Conservation (phyloP, 371 early-diverging fungal species). For the Lichtheimia corymbifera region DNA sequence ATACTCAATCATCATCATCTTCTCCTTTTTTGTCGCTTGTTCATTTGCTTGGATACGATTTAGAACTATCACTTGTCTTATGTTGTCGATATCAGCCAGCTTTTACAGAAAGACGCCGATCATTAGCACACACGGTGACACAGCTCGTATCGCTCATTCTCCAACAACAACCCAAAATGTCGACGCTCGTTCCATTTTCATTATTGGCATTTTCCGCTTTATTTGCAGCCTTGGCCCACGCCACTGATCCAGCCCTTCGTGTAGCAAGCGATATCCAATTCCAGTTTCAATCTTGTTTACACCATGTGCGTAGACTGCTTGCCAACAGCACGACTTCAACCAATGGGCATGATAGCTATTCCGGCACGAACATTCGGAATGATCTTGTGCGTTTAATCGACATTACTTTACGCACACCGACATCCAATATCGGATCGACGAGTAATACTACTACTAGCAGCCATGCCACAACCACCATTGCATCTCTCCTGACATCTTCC, state of each 20-base stretch:
- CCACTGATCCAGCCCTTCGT: conserved; percentile 33
- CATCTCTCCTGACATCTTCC: background rate
- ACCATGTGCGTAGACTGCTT: conserved; percentile 31
- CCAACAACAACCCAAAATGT: conserved; percentile 13
- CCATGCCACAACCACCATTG: background rate
- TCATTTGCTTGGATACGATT: conserved; percentile 2
- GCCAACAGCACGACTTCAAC: too few relatives aligned
- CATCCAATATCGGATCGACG: too few relatives aligned
- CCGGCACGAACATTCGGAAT: too few relatives aligned
- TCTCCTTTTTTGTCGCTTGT: conserved; percentile 32
- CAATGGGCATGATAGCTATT: too few relatives aligned
- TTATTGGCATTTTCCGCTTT: conserved; percentile 40
- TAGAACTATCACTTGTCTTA: conserved; percentile 45
- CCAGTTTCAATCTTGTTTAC: conserved; percentile 38
- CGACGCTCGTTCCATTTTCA: conserved; percentile 12
- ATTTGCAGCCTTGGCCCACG: conserved; percentile 49
- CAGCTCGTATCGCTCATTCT: conserved; percentile 40
- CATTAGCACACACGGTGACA: conserved; percentile 44
- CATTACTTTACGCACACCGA: conserved; percentile 32
- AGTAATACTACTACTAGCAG: too few relatives aligned
- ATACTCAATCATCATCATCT: conserved; percentile 25
- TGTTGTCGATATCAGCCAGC: conserved; percentile 44
- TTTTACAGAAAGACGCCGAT: conserved; percentile 35
- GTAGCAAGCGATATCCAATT: conserved; percentile 34
- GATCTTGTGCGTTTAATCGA: conserved; percentile 37